Base-by-base conservation (phyloP, 2,329 filamentous ascomycete genomes). In the Fusarium humuli region DNA sequence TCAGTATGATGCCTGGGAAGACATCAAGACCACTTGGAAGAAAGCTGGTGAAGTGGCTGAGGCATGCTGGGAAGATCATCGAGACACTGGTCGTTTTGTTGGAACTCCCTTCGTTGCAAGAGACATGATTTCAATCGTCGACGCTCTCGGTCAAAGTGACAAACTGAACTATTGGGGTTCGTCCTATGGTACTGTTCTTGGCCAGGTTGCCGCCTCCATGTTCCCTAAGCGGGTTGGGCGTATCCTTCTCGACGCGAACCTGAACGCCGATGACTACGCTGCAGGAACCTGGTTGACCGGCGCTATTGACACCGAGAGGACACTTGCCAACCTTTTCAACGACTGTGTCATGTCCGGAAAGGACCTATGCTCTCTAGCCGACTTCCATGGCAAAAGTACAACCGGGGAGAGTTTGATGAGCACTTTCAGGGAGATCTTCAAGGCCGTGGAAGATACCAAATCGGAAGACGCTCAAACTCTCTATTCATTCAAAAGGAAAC, bases 71-170 rank as follows among this genome's bases (percentile, higher is more conserved):
- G 40, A 65, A 34, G 67, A 60, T 1, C 59, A 73, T 12, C 68
- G 73, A 23, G 73, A 64, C 1, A 55, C n/a, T 4, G 79, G 74
- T 0, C 73, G 71, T 2, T 64, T 76, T 5, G 53, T 81, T 9
- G 76, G 77, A 14, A 80, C 78, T 0, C 62, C 77, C 0, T 48
- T 40, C 48, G 75, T 77, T 2, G 81, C 79, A 16, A 73, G 81
- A 23, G 81, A 83, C 56, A 75, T 83, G 73, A 77, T 83, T 54
- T 52, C 71, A 8, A 78, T 82, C 18, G 44, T 64, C 5, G 59
- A 57, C 7, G 79, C 76, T 13, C 73, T 82, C 2, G 76, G 65
- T 3, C 77, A 79, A 37, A 79, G 80, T 22, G 73, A 76, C 12
- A 29, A 75, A 50, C 55, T 81, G 10, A 70, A 77, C 44, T 82